phyloP scores from a whole-genome alignment of 352 stramenopile species.

The Phytophthora cactorum region DNA sequence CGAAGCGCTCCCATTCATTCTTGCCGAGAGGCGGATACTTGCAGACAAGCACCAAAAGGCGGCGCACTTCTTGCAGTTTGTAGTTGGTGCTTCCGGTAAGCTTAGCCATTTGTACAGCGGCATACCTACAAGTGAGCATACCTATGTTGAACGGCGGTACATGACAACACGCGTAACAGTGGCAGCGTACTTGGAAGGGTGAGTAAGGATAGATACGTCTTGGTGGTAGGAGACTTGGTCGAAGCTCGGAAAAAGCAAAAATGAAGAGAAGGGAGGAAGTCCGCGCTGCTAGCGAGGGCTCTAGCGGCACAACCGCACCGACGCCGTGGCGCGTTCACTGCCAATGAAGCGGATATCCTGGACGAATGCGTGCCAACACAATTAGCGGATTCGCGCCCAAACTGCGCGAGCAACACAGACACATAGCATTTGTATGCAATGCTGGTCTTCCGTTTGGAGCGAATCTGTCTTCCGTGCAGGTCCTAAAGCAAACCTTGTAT shows the following conservation, averaged over 20 bases:
- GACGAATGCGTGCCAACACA: background rate
- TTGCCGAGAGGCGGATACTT: background rate
- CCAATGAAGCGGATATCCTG: too few relatives aligned
- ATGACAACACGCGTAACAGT: background rate
- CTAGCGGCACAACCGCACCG: too few relatives aligned
- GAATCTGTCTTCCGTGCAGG: too few relatives aligned
- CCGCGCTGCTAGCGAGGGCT: too few relatives aligned
- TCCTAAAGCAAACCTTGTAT: background rate
- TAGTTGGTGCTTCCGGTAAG: constrained; percentile 3
- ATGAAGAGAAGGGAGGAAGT: background rate
- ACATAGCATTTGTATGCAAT: too few relatives aligned
- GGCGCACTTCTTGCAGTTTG: background rate
- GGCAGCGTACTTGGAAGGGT: background rate
- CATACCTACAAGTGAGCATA: background rate
- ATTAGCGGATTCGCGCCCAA: too few relatives aligned
- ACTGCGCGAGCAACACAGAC: too few relatives aligned
- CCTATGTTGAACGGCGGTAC: background rate
- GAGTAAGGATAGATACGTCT: background rate
- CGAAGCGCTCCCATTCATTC: background rate
- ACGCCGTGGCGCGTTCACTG: too few relatives aligned
- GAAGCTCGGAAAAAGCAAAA: background rate
- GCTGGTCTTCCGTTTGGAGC: too few relatives aligned
- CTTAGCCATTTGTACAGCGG: background rate
- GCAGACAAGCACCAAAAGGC: background rate
- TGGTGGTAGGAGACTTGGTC: background rate